Evolutionary conservation across 805 yeast genomes (phyloP).

Genomic region (Cyberlindnera misumaiensis): DNA sequence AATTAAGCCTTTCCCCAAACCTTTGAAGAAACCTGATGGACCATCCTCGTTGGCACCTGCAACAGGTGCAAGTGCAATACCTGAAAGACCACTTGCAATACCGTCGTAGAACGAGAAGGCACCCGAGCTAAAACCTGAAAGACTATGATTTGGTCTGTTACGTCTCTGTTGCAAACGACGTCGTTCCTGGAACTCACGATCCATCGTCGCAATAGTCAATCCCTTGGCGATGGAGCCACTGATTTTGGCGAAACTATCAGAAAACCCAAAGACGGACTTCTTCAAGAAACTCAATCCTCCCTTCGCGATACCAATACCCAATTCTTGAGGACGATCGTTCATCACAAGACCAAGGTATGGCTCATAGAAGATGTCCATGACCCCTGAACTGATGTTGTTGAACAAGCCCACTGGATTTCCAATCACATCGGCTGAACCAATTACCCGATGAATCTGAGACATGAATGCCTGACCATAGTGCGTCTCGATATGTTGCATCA

Average conservation of each 20-base stretch:
- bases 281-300: slow-evolving; percentile 93
- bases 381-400: slow-evolving; percentile 90
- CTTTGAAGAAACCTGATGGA: slow-evolving; percentile 86
- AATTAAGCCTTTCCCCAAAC: slow-evolving; percentile 89
- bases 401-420: slow-evolving; percentile 98
- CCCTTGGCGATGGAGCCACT: slow-evolving; percentile 96
- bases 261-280: slow-evolving; percentile 89
- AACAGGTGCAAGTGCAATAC: slow-evolving; percentile 85
- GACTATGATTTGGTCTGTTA: slow-evolving; percentile 77
- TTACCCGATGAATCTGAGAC: slow-evolving; percentile 83
- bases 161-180: slow-evolving; percentile 70
- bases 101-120: slow-evolving; percentile 87
- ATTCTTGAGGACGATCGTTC: slow-evolving; percentile 92
- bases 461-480: slow-evolving; percentile 91
- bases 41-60: slow-evolving; percentile 89
- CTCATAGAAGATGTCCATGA: slow-evolving; percentile 92
- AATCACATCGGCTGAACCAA: slow-evolving; percentile 93
- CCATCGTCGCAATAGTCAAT: slow-evolving; percentile 83
- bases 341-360: slow-evolving; percentile 94
- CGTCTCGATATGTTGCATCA: slow-evolving; percentile 62
- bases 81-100: slow-evolving; percentile 79
- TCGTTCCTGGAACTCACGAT: slow-evolving; percentile 72
- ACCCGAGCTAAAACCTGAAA: slow-evolving; percentile 78
- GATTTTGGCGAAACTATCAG: slow-evolving; percentile 87
- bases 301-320: slow-evolving; percentile 92